Evolutionary conservation across 75 land plant genomes (phyloP).

Genomic region (Cryptomeria japonica): DNA sequence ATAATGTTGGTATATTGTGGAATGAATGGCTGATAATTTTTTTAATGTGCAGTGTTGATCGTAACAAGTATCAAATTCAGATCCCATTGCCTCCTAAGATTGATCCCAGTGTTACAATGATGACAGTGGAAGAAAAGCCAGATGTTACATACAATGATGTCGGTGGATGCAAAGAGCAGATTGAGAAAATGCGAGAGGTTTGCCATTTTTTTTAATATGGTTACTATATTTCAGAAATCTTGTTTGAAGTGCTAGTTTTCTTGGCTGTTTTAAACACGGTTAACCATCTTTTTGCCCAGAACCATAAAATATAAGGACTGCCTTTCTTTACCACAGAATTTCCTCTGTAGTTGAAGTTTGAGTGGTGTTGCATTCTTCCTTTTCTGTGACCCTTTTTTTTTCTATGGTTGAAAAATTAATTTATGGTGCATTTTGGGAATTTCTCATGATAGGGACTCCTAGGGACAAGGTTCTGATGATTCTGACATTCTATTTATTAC

Average conservation of each 20-base stretch:
- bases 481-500: not conserved
- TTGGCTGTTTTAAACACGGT: not conserved
- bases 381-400: not conserved
- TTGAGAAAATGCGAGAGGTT: slow-evolving; percentile 98
- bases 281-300: not conserved
- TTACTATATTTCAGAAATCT: not conserved
- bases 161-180: slow-evolving; percentile 99
- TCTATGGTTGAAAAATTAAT: not conserved
- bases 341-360: not conserved
- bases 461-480: not conserved
- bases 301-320: not conserved
- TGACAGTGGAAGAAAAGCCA: slow-evolving; percentile 99
- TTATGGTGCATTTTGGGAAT: not conserved
- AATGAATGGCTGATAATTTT: not conserved
- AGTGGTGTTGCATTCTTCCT: not conserved
- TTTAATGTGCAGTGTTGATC: slow-evolving; percentile 73
- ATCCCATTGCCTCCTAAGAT: slow-evolving; percentile 98
- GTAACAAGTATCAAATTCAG: slow-evolving; percentile 98
- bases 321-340: too few relatives aligned
- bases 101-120: slow-evolving; percentile 99
- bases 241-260: not conserved
- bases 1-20: not conserved
- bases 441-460: not conserved
- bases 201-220: not conserved
- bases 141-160: slow-evolving; percentile 99